phyloP scores from a whole-genome alignment of 805 yeast species.

The Candida coleopterorum region DNA sequence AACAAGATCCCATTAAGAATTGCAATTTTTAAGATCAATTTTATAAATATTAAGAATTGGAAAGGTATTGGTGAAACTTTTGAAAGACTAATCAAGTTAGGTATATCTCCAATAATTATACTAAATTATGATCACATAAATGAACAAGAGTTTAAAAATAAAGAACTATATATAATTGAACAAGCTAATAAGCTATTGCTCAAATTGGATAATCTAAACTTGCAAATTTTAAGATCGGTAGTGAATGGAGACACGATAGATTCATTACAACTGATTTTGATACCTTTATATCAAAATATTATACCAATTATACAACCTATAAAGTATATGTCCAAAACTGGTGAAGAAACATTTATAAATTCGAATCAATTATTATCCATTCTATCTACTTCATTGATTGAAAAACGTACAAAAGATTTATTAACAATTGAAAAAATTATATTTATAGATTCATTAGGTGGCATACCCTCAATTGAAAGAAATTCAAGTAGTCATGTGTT shows the following conservation, averaged over 20 bases:
- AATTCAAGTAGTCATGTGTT: conserved; percentile 80
- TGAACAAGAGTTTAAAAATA: conserved; percentile 24
- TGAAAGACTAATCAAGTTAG: conserved; percentile 52
- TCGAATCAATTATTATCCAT: conserved; percentile 21
- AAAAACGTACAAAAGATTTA: conserved; percentile 17
- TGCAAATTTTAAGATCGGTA: conserved; percentile 24
- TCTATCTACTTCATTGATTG: conserved; percentile 22
- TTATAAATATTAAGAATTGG: conserved; percentile 30
- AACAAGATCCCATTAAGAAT: conserved; percentile 44
- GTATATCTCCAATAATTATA: conserved; percentile 70
- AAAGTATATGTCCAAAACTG: conserved; percentile 30
- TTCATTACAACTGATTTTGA: conserved; percentile 27
- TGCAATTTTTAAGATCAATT: conserved; percentile 52
- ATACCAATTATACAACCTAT: conserved; percentile 68
- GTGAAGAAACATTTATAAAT: conserved; percentile 22
- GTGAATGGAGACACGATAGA: conserved; percentile 18
- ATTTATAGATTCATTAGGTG: conserved; percentile 78
- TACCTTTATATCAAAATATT: conserved; percentile 41
- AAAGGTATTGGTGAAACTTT: conserved; percentile 54
- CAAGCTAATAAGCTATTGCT: conserved; percentile 27
- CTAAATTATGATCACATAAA: conserved; percentile 42
- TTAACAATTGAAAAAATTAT: conserved; percentile 76
- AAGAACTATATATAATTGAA: conserved; percentile 25
- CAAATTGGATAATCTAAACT: conserved; percentile 14
- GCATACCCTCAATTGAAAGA: conserved; percentile 84